These are phyloP conservation scores for Hypericum androsaemum DNA, from an alignment of 345 rosid genomes.

Conservation along the genomic window DNA sequence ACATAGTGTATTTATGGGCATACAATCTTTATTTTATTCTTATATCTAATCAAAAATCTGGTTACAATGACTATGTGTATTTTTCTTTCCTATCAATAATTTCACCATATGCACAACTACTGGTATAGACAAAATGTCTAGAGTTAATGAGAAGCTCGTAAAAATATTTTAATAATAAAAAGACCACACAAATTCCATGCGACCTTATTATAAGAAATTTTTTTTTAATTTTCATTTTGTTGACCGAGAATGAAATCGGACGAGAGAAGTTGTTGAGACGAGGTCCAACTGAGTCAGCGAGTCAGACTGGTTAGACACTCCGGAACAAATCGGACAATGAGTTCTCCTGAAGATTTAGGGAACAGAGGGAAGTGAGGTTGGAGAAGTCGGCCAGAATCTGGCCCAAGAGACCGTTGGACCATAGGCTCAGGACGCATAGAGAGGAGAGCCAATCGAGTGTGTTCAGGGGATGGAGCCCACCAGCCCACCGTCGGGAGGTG, in stretches of 20 bases:
- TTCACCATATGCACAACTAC: too few species aligned
- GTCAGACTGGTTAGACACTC: constrained; percentile 35
- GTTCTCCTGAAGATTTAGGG: constrained; percentile 65
- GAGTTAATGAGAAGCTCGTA: constrained; percentile 20
- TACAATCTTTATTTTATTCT: too few species aligned
- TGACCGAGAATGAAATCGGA: constrained; percentile 58
- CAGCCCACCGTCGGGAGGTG: constrained; percentile 85
- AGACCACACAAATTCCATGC: constrained; percentile 38
- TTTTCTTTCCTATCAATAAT: too few species aligned
- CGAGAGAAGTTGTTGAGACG: constrained; percentile 68
- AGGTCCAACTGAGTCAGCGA: constrained; percentile 63
- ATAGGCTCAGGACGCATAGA: constrained; percentile 85
- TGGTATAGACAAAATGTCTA: too few species aligned
- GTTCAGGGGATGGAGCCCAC: constrained; percentile 61
- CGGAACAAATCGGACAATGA: constrained; percentile 53
- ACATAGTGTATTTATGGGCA: too few species aligned
- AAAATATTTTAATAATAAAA: neutral
- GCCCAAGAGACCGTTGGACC: constrained; percentile 67
- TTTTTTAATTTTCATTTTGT: constrained; percentile 72
- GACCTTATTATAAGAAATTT: too few species aligned
- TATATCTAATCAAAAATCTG: too few species aligned
- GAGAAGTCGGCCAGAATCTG: constrained; percentile 78
- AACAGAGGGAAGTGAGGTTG: constrained; percentile 57
- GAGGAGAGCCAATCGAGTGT: constrained; percentile 55
- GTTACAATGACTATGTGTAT: too few species aligned